Base-by-base conservation (phyloP, 106 monocot species). In the Hemerocallis citrina region DNA sequence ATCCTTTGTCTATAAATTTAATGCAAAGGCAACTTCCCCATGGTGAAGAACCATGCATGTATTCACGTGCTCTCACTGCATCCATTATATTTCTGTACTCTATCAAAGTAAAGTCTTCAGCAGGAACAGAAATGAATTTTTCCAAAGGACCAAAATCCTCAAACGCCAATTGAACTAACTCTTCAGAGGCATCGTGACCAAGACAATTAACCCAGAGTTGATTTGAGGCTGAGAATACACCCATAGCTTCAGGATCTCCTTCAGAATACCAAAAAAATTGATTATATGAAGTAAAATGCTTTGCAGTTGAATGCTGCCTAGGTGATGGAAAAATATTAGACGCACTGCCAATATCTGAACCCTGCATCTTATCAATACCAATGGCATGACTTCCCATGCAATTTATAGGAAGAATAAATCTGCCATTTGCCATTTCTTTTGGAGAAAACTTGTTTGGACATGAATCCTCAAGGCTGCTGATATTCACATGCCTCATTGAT, bases 61-160 rank as follows among this genome's bases (percentile, higher is more conserved):
- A 75, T 54, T 86, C 75, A 62, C 79, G 84, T 59, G 98, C 98
- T 45, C 75, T 88, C 14, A 98, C 82, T 59, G 98, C 84, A 79
- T 98, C 88, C 64, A 85, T 66, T 54, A 98, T 75, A 42, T 77
- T 81, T 62, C 75, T 66, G 51, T 92, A 98, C 69, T 85, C 92
- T 39, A 85, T 52, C 55, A 98, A 57, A 35, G 88, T 85, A 80
- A 92, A 98, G 55, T 77, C 64, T 59, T 88, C 81, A 8, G 56
- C 48, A 67, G 72, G 82, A 72, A 76, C 69, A 65, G 73, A 64
- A 9, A 75, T 41, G 56, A 85, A 77, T 49, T 73, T 62, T 48
- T 68, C 75, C 13, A 98, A n/a, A 29, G 81, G 75, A 68, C 98
- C 98, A 71, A 98, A 98, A 31, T 88, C 82, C 64, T 92, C 88